Conservation (phyloP, 306 rosid species). For the Ammopiptanthus mongolicus region DNA sequence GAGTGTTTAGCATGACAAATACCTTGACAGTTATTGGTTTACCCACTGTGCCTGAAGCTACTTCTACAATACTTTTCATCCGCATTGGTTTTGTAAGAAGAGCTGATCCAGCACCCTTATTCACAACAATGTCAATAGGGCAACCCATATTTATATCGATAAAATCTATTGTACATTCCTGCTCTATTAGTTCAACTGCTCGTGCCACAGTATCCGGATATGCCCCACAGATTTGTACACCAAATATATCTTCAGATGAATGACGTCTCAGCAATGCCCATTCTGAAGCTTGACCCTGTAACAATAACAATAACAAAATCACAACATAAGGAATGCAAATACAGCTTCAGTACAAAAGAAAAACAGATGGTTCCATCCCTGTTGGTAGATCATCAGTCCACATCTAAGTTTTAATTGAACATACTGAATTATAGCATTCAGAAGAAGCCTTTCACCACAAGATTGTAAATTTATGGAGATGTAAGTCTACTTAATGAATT, state of each 20-base stretch:
- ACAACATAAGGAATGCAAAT: background rate
- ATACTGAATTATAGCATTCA: background rate
- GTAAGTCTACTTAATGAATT: background rate
- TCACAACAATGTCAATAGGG: slow-evolving; percentile 89
- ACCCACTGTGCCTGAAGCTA: slow-evolving; percentile 64
- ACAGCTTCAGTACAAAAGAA: slow-evolving; percentile 1
- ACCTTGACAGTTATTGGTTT: slow-evolving; percentile 76
- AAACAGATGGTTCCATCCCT: background rate
- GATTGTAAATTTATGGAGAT: background rate
- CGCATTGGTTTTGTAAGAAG: slow-evolving; percentile 88
- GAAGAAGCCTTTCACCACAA: background rate
- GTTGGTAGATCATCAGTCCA: background rate
- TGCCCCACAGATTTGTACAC: slow-evolving; percentile 92
- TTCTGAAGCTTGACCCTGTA: slow-evolving; percentile 95
- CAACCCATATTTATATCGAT: slow-evolving; percentile 97
- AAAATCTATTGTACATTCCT: slow-evolving; percentile 79
- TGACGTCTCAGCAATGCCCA: slow-evolving; percentile 93
- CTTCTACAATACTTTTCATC: slow-evolving; percentile 68
- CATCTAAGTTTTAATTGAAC: slow-evolving; percentile 1
- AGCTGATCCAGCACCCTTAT: slow-evolving; percentile 97
- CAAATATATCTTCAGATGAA: slow-evolving; percentile 83
- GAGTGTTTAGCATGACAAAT: slow-evolving; percentile 11
- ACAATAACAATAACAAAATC: slow-evolving; percentile 5
- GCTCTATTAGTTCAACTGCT: slow-evolving; percentile 73
- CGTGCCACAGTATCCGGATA: slow-evolving; percentile 71